These are phyloP conservation scores for Collariella sp. DNA, from an alignment of 495 filamentous ascomycete genomes.

Conservation along the genomic window DNA sequence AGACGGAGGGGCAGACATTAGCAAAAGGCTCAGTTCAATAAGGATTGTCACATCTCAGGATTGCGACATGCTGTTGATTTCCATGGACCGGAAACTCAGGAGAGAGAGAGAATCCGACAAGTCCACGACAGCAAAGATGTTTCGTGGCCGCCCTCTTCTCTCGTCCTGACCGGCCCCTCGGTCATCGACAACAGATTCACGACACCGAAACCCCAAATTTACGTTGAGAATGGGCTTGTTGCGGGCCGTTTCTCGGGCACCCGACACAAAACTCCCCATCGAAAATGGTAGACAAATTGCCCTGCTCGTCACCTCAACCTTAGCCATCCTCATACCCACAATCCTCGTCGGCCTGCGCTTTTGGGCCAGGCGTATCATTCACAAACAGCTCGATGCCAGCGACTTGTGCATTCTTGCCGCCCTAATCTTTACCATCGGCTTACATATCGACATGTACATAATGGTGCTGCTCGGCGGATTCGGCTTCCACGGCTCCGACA, in stretches of 20 bases:
- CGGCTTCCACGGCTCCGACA: conserved; percentile 11
- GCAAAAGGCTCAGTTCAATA: no score
- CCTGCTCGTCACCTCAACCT: conserved; percentile 5
- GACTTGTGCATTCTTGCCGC: conserved; percentile 9
- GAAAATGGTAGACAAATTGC: conserved; percentile 8
- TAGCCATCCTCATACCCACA: conserved; percentile 7
- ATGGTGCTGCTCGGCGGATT: conserved; percentile 10
- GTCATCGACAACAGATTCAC: no score
- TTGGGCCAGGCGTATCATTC: background rate
- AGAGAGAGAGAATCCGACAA: no score
- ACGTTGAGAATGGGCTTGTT: no score
- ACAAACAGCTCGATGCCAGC: conserved; percentile 8
- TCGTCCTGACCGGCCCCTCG: no score
- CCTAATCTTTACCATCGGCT: conserved; percentile 12
- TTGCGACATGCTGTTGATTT: no score
- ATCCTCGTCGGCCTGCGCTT: conserved; percentile 9
- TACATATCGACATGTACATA: conserved; percentile 11
- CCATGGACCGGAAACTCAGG: no score
- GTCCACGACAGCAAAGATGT: no score
- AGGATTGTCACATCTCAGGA: no score
- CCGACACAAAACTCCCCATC: conserved; percentile 9
- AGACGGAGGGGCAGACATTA: no score
- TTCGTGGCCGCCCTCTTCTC: no score
- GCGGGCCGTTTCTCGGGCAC: conserved; percentile 1
- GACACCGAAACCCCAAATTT: no score